Base-by-base conservation (phyloP, 805 yeast species). In the Pichia phayaonensis region DNA sequence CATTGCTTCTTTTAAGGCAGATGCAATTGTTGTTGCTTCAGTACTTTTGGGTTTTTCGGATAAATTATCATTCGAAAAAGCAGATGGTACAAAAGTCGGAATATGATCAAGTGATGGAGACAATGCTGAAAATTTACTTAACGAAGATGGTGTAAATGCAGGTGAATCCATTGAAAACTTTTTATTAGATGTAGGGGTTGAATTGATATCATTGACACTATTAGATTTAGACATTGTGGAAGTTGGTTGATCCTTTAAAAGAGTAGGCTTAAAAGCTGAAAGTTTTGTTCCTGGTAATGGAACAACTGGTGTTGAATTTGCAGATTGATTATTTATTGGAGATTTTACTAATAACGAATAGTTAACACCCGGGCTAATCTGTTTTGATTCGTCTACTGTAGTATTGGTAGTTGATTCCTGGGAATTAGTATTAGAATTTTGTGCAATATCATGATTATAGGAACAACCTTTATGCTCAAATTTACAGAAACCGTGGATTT, bases 401-500 rank as follows among this genome's bases (percentile, higher is more conserved):
- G 45, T 43, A 39, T 53, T 23, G 11, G 45, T 39, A 7, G 45
- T 27, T 38, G 38, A 15, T 36, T 21, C 24, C 36, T 56, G 40
- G 42, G 54, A 41, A 53, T 46, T 27, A 62, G 60, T 44, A 34
- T 34, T 34, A n/a, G 20, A 34, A n/a, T 34, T 34, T n/a, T 16
- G 38, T n/a, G 69, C 72, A 40, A 63, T 67, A 52, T 77, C 84
- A 64, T 87, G 95, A 46, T 79, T 81, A 62, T 87, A 89, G 2
- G 83, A 84, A 63, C 96, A 89, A 12, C 96, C 96, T 60, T 87
- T 88, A 57, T 85, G 84, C 59, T 86, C 90, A 68, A 78, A 88
- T 64, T 87, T 87, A 72, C 97, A 89, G 60, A 77, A 87, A 4
- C 96, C 97, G 70, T 88, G 89, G 34, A 87, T 86, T 45, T 84